Evolutionary conservation across 495 filamentous ascomycete genomes (phyloP).

Genomic region (Penicillium macrosclerotiorum): DNA sequence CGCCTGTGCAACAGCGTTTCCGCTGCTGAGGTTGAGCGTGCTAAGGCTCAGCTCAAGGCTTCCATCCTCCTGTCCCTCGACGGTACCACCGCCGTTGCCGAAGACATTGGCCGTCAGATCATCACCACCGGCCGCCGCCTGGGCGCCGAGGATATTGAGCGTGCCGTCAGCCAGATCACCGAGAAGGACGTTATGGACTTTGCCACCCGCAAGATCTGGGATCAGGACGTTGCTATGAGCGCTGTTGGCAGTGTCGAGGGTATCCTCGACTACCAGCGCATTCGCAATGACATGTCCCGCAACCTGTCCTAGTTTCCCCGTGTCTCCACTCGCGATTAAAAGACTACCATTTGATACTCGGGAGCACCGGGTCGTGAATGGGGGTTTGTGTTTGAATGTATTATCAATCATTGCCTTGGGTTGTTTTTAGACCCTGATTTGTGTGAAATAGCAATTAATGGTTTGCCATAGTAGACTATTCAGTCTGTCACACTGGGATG

Average conservation of each 20-base stretch:
- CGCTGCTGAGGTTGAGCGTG: constrained; percentile 91
- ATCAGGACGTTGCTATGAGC: constrained; percentile 90
- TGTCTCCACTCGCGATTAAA: constrained; percentile 22
- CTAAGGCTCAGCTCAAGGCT: constrained; percentile 98
- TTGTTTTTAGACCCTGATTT: constrained; percentile 32
- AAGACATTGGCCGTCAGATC: constrained; percentile 98
- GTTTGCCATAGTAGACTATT: constrained; percentile 38
- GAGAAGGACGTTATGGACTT: constrained; percentile 98
- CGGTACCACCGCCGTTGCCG: constrained; percentile 92
- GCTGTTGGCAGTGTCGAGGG: constrained; percentile 93
- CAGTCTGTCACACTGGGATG: constrained; percentile 22
- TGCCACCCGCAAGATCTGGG: constrained; percentile 87
- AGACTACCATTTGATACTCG: constrained; percentile 15
- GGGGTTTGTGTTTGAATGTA: constrained; percentile 32
- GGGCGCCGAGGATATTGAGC: constrained; percentile 90
- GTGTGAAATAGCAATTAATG: constrained; percentile 39
- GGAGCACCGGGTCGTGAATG: constrained; percentile 5
- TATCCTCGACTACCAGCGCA: constrained; percentile 82
- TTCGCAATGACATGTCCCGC: constrained; percentile 86
- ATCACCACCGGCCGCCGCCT: constrained; percentile 93
- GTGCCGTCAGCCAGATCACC: constrained; percentile 78
- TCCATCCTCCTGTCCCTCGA: constrained; percentile 95
- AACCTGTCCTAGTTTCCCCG: constrained; percentile 52
- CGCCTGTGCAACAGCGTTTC: constrained; percentile 83
- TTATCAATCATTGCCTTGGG: constrained; percentile 38